Evolutionary conservation across 805 yeast genomes (phyloP), one percentile per base, ranked within the genome.

Genomic region (Ogataea trehaloabstinens): DNA sequence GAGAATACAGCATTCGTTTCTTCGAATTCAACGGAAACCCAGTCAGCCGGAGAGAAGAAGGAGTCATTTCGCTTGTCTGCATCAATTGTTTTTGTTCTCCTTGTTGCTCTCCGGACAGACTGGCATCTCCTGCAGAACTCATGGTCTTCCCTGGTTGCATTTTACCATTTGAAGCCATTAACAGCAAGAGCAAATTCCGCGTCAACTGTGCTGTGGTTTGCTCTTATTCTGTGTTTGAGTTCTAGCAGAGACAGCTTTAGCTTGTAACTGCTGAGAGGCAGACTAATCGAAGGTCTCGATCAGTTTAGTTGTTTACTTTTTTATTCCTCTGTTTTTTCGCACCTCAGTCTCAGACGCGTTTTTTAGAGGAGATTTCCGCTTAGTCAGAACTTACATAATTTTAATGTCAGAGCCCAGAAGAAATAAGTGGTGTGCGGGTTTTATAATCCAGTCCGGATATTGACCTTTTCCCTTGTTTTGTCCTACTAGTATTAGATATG

Each of bases 21-120:
- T 49, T 52, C 4, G 60, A 35, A 35, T 58, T 59, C 21, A 50
- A 41, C 3, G 59, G 61, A 35, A 55, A 56, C 2, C 56, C 62
- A 1, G 62, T 55, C 10, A 45, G 44, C 24, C 53, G 54, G 29
- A 55, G 28, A 2, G 57, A 32, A 3, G 56, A 40, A 2, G 59
- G 55, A 6, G 57, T 43, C 41, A 45, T 35, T 27, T 53, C 52
- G 12, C 42, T 46, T 17, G 46, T 30, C 16, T 39, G 21, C 24
- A 31, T 40, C 28, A 35, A 24, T 4, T 39, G 35, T 28, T 46
- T 41, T 25, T 39, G 40, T 16, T 31, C 24, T 24, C 37, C 29
- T 29, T 33, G 35, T 17, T 36, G 46, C 15, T 29, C 38, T 16
- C 28, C 28, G n/a, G n/a, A n/a, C n/a, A n/a, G n/a, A n/a, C n/a